Conservation (phyloP, 2,329 filamentous ascomycete genomes). For the Hypoxylon sp. region DNA sequence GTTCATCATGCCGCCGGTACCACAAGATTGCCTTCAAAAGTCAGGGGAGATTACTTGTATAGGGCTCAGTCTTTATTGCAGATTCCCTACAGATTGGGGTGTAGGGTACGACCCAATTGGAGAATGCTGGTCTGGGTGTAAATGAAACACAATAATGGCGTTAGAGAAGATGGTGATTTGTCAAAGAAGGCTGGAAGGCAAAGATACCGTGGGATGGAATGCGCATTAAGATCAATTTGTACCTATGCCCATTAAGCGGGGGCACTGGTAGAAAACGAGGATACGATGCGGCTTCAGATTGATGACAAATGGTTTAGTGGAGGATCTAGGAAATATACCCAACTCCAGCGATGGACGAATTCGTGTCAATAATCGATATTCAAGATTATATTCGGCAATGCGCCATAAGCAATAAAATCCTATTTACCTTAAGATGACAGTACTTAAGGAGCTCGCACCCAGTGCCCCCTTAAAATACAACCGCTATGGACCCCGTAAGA, state of each 20-base stretch:
- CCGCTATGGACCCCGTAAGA: too few relatives aligned
- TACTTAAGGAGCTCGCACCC: too few relatives aligned
- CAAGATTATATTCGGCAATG: too few relatives aligned
- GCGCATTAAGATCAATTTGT: neutral
- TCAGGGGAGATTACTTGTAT: slow-evolving; percentile 34
- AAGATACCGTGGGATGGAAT: neutral
- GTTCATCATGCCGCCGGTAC: slow-evolving; percentile 35
- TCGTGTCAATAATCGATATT: too few relatives aligned
- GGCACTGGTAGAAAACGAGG: neutral
- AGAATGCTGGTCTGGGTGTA: slow-evolving; percentile 40
- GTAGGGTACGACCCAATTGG: slow-evolving; percentile 37
- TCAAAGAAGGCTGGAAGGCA: neutral
- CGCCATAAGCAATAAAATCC: too few relatives aligned
- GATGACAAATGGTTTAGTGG: neutral
- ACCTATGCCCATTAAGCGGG: neutral
- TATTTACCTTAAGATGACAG: too few relatives aligned
- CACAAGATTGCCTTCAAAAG: slow-evolving; percentile 32
- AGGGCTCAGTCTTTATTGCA: slow-evolving; percentile 34
- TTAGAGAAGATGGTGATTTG: neutral
- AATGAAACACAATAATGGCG: slow-evolving; percentile 4
- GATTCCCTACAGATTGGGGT: slow-evolving; percentile 37
- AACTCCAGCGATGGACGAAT: too few relatives aligned
- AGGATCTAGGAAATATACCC: too few relatives aligned
- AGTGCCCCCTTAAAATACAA: too few relatives aligned
- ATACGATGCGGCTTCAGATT: neutral